Conservation (phyloP, 2,329 filamentous ascomycete species). For the Xylaria polymorpha region DNA sequence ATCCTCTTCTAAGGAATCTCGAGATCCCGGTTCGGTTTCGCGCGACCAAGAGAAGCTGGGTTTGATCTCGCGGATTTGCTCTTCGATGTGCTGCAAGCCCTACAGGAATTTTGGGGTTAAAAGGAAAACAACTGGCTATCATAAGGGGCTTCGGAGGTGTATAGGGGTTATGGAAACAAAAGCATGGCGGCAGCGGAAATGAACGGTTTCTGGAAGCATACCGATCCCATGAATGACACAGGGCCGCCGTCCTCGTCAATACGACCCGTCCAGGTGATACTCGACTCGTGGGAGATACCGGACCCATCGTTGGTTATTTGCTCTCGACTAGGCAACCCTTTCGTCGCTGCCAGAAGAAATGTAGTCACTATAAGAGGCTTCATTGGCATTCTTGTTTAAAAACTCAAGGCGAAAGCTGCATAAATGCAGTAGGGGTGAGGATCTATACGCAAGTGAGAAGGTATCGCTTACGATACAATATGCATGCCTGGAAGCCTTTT, state of each 20-base stretch:
- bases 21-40: not conserved
- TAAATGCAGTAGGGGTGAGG: not conserved
- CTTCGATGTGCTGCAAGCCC: constrained; percentile 31
- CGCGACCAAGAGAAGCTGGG: constrained; percentile 31
- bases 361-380: not conserved
- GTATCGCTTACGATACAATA: not conserved
- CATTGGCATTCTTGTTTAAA: not conserved
- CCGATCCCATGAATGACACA: constrained; percentile 28
- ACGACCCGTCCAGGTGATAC: constrained; percentile 33
- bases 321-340: not conserved
- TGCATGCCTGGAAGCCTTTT: not conserved
- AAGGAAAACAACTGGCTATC: not conserved
- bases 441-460: not conserved
- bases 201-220: not conserved
- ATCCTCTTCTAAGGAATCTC: not conserved
- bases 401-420: not conserved
- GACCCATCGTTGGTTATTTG: not conserved
- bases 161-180: not conserved
- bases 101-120: not conserved
- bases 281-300: not conserved
- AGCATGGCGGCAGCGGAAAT: not conserved
- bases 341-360: not conserved
- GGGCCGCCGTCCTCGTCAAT: constrained; percentile 15
- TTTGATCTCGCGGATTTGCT: constrained; percentile 25
- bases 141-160: not conserved